phyloP scores from a whole-genome alignment of 148 eudicot genomes.

The Drosera capensis region DNA sequence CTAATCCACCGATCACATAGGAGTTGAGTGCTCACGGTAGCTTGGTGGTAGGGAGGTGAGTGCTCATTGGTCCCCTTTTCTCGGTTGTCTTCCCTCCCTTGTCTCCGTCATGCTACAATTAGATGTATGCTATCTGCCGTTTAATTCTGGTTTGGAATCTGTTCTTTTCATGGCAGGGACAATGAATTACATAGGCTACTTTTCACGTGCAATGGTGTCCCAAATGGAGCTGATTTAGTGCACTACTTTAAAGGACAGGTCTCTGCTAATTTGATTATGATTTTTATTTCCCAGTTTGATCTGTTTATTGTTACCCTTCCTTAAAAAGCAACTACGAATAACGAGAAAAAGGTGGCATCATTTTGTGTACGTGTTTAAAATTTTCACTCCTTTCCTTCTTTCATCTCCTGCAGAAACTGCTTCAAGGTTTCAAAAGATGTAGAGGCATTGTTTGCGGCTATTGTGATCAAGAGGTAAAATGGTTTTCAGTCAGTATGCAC shows the following conservation, averaged over 20 bases:
- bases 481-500: background rate
- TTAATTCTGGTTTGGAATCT: no score
- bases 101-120: background rate
- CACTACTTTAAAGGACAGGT: conserved; percentile 88
- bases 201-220: conserved; percentile 83
- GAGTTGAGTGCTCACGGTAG: no score
- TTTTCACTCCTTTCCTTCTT: no score
- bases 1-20: no score
- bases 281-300: background rate
- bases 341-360: background rate
- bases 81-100: background rate
- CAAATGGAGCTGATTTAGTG: conserved; percentile 77
- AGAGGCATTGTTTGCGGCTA: no score
- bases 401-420: conserved; percentile 38
- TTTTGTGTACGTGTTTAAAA: no score
- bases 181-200: no score
- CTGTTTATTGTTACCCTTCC: background rate
- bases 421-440: conserved; percentile 74
- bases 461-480: conserved; percentile 79
- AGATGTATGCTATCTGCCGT: background rate
- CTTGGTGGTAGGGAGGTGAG: conserved; percentile 53
- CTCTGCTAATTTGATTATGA: conserved; percentile 4
- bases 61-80: background rate
- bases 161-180: background rate
- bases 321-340: background rate